Percentiles rank a stretch among this genome's conserved stretches.
Evolutionary conservation across 1,284 basidiomycete genomes (phyloP).

Genomic region (Cerrena zonata): DNA sequence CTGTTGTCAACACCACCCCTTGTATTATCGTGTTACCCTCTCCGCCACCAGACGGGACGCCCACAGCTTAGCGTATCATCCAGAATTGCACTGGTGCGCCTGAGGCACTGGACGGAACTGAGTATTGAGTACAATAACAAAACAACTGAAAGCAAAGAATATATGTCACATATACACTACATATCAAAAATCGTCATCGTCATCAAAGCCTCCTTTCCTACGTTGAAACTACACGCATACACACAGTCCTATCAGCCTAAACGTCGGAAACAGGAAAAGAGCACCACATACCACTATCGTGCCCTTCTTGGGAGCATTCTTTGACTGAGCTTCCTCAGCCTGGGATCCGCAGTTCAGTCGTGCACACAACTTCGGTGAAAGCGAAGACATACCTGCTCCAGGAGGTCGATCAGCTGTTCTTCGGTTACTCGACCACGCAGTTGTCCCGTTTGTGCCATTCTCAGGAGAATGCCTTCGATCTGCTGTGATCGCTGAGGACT

Average conservation of each 20-base stretch:
- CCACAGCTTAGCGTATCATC: too few relatives aligned
- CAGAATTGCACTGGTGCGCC: not conserved
- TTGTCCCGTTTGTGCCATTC: slow-evolving; percentile 93
- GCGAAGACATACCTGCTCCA: slow-evolving; percentile 73
- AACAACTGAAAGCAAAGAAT: not conserved
- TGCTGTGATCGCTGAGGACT: slow-evolving; percentile 82
- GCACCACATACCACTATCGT: slow-evolving; percentile 64
- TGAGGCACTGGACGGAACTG: not conserved
- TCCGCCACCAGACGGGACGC: too few relatives aligned
- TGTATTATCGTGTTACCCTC: too few relatives aligned
- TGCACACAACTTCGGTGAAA: not conserved
- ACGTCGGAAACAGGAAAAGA: too few relatives aligned
- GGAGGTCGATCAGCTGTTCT: slow-evolving; percentile 81
- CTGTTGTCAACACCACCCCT: too few relatives aligned
- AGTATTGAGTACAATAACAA: not conserved
- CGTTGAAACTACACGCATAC: slow-evolving; percentile 57
- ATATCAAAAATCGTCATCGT: slow-evolving; percentile 72
- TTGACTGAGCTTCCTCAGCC: slow-evolving; percentile 65
- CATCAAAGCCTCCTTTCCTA: slow-evolving; percentile 59
- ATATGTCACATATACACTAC: slow-evolving; percentile 24
- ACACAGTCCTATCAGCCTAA: too few relatives aligned
- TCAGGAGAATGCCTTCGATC: slow-evolving; percentile 79
- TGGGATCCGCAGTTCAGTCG: slow-evolving; percentile 22
- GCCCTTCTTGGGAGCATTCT: slow-evolving; percentile 49
- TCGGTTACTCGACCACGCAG: slow-evolving; percentile 82